These are phyloP conservation scores for Kodamaea kaohsiungensis DNA, from an alignment of 805 yeast genomes.

Conservation along the genomic window DNA sequence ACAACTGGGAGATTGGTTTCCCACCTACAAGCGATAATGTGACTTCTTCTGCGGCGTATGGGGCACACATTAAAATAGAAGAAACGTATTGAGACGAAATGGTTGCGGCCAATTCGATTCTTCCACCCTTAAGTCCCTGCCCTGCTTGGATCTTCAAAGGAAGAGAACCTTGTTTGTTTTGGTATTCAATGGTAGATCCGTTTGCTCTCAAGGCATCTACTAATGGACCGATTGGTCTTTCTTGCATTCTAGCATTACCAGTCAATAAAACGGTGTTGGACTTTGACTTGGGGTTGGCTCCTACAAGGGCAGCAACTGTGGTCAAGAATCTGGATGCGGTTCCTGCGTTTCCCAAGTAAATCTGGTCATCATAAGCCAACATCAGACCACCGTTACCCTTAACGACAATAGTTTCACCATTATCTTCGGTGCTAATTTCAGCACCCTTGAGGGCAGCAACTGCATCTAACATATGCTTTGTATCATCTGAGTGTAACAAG, in stretches of 20 bases:
- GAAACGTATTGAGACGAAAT: conserved; percentile 97
- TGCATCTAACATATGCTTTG: conserved; percentile 91
- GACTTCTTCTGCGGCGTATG: conserved; percentile 87
- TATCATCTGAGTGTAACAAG: conserved; percentile 92
- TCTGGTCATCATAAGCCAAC: conserved; percentile 59
- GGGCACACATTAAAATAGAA: conserved; percentile 95
- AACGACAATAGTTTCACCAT: conserved; percentile 85
- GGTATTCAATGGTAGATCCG: conserved; percentile 73
- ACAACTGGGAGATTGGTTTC: conserved; percentile 92
- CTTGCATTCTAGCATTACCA: conserved; percentile 96
- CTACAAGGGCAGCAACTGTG: conserved; percentile 85
- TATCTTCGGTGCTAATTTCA: conserved; percentile 74
- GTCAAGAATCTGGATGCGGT: conserved; percentile 96
- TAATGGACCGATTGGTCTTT: conserved; percentile 93
- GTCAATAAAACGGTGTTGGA: conserved; percentile 63
- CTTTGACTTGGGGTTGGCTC: conserved; percentile 32
- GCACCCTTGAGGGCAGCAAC: conserved; percentile 81
- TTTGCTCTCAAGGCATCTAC: conserved; percentile 86
- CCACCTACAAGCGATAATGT: conserved; percentile 91
- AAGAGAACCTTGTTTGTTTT: conserved; percentile 76
- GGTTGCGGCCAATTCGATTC: conserved; percentile 92
- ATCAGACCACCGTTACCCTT: conserved; percentile 83
- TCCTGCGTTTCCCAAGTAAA: conserved; percentile 96
- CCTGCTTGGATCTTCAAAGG: conserved; percentile 77
- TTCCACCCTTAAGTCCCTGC: conserved; percentile 79